phyloP scores from a whole-genome alignment of 2,329 filamentous ascomycete species.

The Graphiopsis chlorocephala region DNA sequence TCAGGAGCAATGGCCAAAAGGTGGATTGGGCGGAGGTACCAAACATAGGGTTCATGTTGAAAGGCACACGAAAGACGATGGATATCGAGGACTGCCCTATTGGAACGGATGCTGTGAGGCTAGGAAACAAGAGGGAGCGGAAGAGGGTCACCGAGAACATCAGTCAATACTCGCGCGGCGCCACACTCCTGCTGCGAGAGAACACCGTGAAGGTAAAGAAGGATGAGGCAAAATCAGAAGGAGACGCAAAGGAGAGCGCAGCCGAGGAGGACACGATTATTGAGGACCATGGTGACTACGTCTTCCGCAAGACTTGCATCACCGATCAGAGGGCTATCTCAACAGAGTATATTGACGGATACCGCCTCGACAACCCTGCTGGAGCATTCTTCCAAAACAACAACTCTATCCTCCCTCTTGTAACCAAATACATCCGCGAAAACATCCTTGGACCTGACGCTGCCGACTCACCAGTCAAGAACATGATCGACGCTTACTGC shows the following conservation, averaged over 20 bases:
- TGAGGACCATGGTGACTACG: constrained; percentile 58
- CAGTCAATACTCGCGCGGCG: constrained; percentile 71
- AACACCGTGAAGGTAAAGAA: constrained; percentile 68
- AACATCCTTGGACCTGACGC: constrained; percentile 61
- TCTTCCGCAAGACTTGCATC: constrained; percentile 83
- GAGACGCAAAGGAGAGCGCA: constrained; percentile 18
- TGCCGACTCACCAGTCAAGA: constrained; percentile 58
- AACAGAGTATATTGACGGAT: constrained; percentile 83
- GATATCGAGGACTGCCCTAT: constrained; percentile 98
- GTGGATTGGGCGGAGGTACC: constrained; percentile 64
- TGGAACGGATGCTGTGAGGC: constrained; percentile 78
- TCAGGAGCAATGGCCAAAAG: constrained; percentile 51
- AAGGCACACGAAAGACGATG: constrained; percentile 74
- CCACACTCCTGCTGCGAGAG: constrained; percentile 85
- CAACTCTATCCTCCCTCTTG: constrained; percentile 87
- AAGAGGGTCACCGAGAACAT: constrained; percentile 69
- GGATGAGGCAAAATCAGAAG: constrained; percentile 21
- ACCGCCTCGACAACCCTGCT: constrained; percentile 84
- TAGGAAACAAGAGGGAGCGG: constrained; percentile 77
- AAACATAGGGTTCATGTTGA: constrained; percentile 84
- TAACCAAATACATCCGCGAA: constrained; percentile 82
- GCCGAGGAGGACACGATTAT: constrained; percentile 47
- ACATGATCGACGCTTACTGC: constrained; percentile 96
- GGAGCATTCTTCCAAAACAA: constrained; percentile 99
- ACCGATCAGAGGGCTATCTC: constrained; percentile 79